Base-by-base conservation (phyloP, 371 early-diverging fungal genomes). In the Mortierella sp. region DNA sequence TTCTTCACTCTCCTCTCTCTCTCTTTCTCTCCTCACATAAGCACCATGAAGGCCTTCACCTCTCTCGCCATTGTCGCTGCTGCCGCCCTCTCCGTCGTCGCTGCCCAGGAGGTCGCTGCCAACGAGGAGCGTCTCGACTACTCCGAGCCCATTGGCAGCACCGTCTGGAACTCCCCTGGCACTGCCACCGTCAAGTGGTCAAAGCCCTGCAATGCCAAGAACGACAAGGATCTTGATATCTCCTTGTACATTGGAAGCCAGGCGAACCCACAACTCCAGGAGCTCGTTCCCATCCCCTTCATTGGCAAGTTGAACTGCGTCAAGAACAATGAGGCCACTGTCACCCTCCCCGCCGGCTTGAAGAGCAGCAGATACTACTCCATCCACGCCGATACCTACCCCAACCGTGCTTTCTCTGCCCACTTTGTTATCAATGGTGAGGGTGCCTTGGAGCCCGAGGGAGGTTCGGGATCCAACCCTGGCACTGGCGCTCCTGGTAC, bases 161-260 rank as follows among this genome's bases (percentile, higher is more conserved):
- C 76, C 28, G 60, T 54, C 37, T 74, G 76, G 76, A 58, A 31
- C 10, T n/a, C n/a, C n/a, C n/a, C n/a, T n/a, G n/a, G n/a, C n/a
- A 34, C 34, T 34, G 63, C 68, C 37, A 68, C 68, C 46, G 64
- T 40, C 77, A 74, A 29, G 25, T 86, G 57, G 85, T 78, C 58
- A 29, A 69, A 67, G 83, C 78, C 44, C 47, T 82, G 48, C 61
- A 48, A 53, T 2, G 0, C 46, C 29, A 24, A 43, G 48, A 74
- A 60, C 63, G 45, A 25, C 14, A 59, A 59, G 22, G 41, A 60
- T 13, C 46, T 68, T 19, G 22, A 48, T 31, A 68, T 73, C 54
- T 59, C 46, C 49, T 60, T 73, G 41, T 73, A 73, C 64, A 17
- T 54, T 14, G 68, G 74, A 4, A 51, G 34, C 10, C 60, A 14